Base-by-base conservation (phyloP, 2,329 filamentous ascomycete genomes). In the Penicillium sp. region DNA sequence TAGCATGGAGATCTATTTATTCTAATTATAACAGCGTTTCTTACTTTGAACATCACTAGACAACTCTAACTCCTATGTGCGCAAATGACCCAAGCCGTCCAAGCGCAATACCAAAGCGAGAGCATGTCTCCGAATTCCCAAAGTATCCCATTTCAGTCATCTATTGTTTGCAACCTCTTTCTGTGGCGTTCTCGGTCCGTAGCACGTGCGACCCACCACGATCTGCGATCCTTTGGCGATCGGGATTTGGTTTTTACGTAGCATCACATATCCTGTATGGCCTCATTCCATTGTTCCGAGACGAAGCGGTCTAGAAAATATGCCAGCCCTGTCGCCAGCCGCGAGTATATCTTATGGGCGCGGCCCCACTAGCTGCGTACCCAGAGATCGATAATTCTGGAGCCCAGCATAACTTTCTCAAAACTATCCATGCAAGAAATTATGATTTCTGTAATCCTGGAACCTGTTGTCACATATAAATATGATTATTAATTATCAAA, bases 141-240 rank as follows among this genome's bases (percentile, higher is more conserved):
- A 37, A 8, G 2, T n/a, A 3, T 10, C 35, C 7, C n/a, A 39
- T 19, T 39, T n/a, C n/a, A n/a, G 35, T 19, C 10, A 39, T 19
- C 1, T 39, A 5, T 39, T 35, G 52, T 39, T 49, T 50, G 35
- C 53, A 52, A 26, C 35, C 39, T 22, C 39, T 29, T 14, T 35
- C n/a, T 33, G n/a, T 26, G 31, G 47, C 45, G 39, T 31, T 45
- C 33, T 44, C 48, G 55, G 55, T 48, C 55, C 56, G 56, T 50
- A 22, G 29, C 46, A 33, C 31, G 41, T 39, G 21, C 5, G 56
- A 56, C 54, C 59, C 56, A 55, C 53, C 29, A 31, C 6, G 39
- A 50, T 54, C 48, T 26, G n/a, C 27, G 33, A 50, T 59, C 41
- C 24, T 24, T n/a, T 37, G 56, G 55, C 45, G 52, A 59, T 57